Evolutionary conservation across 2,329 filamentous ascomycete species (phyloP), one percentile per base, ranked within the genome.

Genomic region (Epichloe gansuensis): DNA sequence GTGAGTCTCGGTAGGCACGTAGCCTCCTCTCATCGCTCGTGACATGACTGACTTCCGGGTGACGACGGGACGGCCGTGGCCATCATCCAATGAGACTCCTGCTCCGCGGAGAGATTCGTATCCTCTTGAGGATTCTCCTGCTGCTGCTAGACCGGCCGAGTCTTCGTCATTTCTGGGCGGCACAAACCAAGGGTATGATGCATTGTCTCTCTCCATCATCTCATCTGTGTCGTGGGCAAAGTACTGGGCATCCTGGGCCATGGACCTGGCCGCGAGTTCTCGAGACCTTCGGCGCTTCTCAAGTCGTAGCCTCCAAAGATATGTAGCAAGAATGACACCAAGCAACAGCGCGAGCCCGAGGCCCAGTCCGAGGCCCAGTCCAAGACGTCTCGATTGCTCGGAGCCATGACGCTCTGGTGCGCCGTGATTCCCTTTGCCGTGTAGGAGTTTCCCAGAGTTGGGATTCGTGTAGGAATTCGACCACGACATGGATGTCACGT

Each of bases 351-450:
- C 69, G 0, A 77, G 69, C 1, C 64, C 65, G 3, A 85, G 62
- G 1, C 83, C 85, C 1, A 89, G 66, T 1, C 85, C 83, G 1
- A 88, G 63, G 0, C 84, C 85, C 2, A 84, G 67, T 0, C 83
- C 83, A 4, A 84, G 59, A 1, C 58, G 59, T 52, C 57, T 65
- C 39, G 57, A 61, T 38, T 58, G 61, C 8, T 58, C 54, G 3
- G 59, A 52, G 17, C 52, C 55, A 11, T 46, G 50, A 3, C 55
- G 48, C 7, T 60, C 56, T 8, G 66, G 63, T 0, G 61, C 62
- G 42, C 59, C 58, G 44, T 48, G 44, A 34, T 54, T 43, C 38
- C 23, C 50, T 3, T 45, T 39, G 4, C 46, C 25, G 7, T 28
- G n/a, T 5, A 39, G 39, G 3, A 50, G 34, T 43, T 53, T 48